Percentiles rank a stretch among this genome's conserved stretches.
Evolutionary conservation across 2,329 filamentous ascomycete species (phyloP).

Genomic region (Pseudofabraea citricarpa): DNA sequence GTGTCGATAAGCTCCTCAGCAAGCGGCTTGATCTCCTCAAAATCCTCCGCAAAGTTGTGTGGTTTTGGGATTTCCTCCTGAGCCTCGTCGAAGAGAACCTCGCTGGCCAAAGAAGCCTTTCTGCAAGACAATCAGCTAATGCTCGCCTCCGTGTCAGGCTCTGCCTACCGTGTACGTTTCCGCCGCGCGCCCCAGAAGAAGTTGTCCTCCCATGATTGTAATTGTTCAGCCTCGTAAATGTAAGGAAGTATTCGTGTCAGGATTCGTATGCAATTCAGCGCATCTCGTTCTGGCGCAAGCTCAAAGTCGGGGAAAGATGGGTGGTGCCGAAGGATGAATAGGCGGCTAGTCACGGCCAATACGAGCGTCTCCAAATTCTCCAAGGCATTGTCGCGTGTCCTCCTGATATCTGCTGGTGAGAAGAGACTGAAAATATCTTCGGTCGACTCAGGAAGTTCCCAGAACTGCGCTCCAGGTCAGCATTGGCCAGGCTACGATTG

Average conservation of each 20-base stretch:
- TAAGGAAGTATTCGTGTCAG: slow-evolving; percentile 87
- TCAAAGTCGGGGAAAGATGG: slow-evolving; percentile 86
- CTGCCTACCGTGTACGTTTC: slow-evolving; percentile 51
- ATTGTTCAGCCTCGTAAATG: slow-evolving; percentile 80
- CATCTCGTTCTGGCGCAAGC: slow-evolving; percentile 76
- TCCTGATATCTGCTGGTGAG: slow-evolving; percentile 80
- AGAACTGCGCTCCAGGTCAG: slow-evolving; percentile 59
- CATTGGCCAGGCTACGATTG: background rate
- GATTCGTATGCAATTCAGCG: slow-evolving; percentile 91
- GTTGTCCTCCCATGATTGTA: slow-evolving; percentile 81
- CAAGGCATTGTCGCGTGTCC: slow-evolving; percentile 77
- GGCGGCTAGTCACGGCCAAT: slow-evolving; percentile 74
- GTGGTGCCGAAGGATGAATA: slow-evolving; percentile 80
- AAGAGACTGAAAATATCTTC: slow-evolving; percentile 98
- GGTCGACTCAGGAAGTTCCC: slow-evolving; percentile 91
- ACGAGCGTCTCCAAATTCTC: slow-evolving; percentile 89
- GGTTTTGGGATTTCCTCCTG: slow-evolving; percentile 45
- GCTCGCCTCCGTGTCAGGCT: background rate
- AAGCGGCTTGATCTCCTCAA: slow-evolving; percentile 78
- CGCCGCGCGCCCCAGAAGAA: slow-evolving; percentile 85
- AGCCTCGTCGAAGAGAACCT: slow-evolving; percentile 81
- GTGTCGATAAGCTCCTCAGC: slow-evolving; percentile 92
- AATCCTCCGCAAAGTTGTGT: slow-evolving; percentile 54
- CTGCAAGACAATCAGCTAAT: slow-evolving; percentile 32
- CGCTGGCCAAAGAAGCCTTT: slow-evolving; percentile 59